These are phyloP conservation scores for Dichotomopilus funicola DNA, from an alignment of 2,329 filamentous ascomycete genomes.

Conservation along the genomic window DNA sequence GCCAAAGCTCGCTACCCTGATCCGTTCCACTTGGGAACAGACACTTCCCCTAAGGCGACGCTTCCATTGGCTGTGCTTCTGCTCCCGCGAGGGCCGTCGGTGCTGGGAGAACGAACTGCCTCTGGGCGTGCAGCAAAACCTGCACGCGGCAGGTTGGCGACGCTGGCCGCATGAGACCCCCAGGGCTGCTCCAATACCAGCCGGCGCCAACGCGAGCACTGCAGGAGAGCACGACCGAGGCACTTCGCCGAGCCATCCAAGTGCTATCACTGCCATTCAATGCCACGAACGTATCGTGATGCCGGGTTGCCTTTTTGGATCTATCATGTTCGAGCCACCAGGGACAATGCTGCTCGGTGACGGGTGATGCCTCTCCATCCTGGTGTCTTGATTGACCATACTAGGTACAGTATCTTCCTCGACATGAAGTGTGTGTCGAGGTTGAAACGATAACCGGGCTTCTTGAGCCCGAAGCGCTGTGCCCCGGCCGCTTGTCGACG, in stretches of 20 bases:
- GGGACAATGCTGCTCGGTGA: too few relatives aligned
- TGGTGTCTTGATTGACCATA: neutral
- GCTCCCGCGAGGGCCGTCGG: conserved; percentile 14
- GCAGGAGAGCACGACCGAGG: neutral
- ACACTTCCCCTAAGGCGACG: conserved; percentile 12
- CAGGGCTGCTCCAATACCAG: conserved; percentile 13
- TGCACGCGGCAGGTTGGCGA: conserved; percentile 8
- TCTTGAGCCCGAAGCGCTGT: too few relatives aligned
- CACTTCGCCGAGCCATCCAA: too few relatives aligned
- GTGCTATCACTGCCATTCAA: conserved; percentile 7
- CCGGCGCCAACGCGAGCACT: conserved; percentile 6
- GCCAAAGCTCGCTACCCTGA: neutral
- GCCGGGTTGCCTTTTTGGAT: conserved; percentile 10
- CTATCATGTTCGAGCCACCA: neutral
- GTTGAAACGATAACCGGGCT: too few relatives aligned
- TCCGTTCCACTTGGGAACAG: conserved; percentile 8
- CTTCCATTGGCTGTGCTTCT: conserved; percentile 20
- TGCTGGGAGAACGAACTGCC: conserved; percentile 8
- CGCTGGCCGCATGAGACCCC: conserved; percentile 14
- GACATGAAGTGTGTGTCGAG: too few relatives aligned
- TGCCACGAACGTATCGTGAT: conserved; percentile 2
- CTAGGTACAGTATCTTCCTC: too few relatives aligned
- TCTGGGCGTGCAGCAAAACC: conserved; percentile 5
- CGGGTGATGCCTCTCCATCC: neutral
- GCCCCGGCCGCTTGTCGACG: too few relatives aligned